phyloP scores from a whole-genome alignment of 192 early-diverging fungal genomes.

The Backusella psychrophila region DNA sequence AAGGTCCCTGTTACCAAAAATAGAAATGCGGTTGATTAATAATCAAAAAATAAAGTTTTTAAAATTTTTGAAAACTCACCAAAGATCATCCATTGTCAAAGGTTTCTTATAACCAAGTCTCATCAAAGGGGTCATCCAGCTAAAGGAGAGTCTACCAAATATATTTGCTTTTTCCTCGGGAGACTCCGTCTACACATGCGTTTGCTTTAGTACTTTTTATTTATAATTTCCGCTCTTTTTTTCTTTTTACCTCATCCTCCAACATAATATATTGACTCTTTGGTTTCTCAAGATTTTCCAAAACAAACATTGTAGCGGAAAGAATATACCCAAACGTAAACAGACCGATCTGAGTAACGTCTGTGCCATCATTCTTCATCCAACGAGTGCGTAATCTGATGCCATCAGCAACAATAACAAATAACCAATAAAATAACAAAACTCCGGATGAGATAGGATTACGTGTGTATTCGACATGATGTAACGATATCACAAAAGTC shows the following conservation, averaged over 20 bases:
- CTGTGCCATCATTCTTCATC: not conserved
- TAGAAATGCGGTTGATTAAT: not conserved
- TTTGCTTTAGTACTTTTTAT: not conserved
- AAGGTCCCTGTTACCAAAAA: constrained; percentile 45
- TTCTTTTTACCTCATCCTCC: constrained; percentile 29
- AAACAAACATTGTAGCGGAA: constrained; percentile 38
- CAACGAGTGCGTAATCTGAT: constrained; percentile 45
- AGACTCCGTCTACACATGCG: constrained; percentile 32
- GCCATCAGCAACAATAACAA: constrained; percentile 30
- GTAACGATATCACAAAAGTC: constrained; percentile 29
- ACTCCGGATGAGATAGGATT: constrained; percentile 48
- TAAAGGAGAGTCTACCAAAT: constrained; percentile 80
- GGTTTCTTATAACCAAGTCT: constrained; percentile 74
- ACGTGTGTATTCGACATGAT: constrained; percentile 35
- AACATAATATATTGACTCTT: constrained; percentile 36
- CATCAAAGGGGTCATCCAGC: constrained; percentile 91
- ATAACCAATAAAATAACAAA: constrained; percentile 63
- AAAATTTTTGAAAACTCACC: constrained; percentile 14
- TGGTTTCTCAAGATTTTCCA: constrained; percentile 41
- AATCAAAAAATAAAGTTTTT: not conserved
- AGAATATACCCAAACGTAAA: constrained; percentile 32
- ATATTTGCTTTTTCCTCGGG: constrained; percentile 85
- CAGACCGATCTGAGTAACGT: constrained; percentile 15
- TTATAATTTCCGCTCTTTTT: not conserved
- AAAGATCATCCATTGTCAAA: constrained; percentile 74